Conservation (phyloP, 306 rosid species). For the Citrullus colocynthis region DNA sequence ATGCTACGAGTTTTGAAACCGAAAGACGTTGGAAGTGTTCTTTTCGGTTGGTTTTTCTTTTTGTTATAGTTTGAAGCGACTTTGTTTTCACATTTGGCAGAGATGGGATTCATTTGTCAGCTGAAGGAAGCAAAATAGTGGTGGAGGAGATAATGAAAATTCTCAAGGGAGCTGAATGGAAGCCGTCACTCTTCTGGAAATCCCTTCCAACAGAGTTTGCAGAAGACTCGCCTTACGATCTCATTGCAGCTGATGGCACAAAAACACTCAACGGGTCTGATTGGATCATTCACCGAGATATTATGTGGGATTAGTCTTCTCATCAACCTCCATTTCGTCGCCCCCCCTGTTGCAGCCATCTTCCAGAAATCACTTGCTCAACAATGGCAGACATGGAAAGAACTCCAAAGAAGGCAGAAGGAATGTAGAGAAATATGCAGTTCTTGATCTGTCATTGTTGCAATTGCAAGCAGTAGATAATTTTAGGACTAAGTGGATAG, state of each 20-base stretch:
- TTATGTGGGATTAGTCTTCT: slow-evolving; percentile 49
- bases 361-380: not conserved
- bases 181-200: slow-evolving; percentile 84
- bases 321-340: not conserved
- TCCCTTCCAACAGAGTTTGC: slow-evolving; percentile 64
- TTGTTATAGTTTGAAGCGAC: not conserved
- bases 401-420: not conserved
- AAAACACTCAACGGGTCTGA: slow-evolving; percentile 65
- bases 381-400: not conserved
- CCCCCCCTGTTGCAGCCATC: not conserved
- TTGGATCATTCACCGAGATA: slow-evolving; percentile 68
- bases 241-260: slow-evolving; percentile 73
- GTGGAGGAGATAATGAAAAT: slow-evolving; percentile 67
- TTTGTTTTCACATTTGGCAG: slow-evolving; percentile 24
- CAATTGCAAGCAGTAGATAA: not conserved
- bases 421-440: not conserved
- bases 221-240: slow-evolving; percentile 74
- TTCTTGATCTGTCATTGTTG: not conserved
- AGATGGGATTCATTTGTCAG: slow-evolving; percentile 85
- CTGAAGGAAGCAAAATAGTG: slow-evolving; percentile 82
- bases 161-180: slow-evolving; percentile 74
- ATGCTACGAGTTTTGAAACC: not conserved
- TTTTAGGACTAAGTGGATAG: not conserved
- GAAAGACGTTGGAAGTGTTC: not conserved
- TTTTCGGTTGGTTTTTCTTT: not conserved